Base-by-base conservation (phyloP, 139 green algal species). In the Coccomyxa sp. region DNA sequence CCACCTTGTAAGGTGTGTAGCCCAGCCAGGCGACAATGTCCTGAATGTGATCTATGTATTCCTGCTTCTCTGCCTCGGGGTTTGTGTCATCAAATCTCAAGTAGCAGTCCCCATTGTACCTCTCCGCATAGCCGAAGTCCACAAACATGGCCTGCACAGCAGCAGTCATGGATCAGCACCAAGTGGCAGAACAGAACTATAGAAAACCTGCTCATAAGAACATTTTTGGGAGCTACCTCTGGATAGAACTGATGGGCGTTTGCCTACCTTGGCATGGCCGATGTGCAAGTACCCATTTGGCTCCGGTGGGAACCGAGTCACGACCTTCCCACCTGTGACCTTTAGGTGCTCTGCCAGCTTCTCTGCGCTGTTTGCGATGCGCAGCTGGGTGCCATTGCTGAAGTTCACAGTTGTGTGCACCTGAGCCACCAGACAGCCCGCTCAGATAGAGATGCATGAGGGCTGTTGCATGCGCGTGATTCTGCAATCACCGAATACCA, bases 41-140 rank as follows among this genome's bases (percentile, higher is more conserved):
- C 89, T 98, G 89, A 82, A 99, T 99, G 88, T 98, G 95, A 63
- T 97, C 91, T 79, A 99, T 99, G 91, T 98, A 99, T 90, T 99
- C 97, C 87, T 94, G 88, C 90, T 99, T 99, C 90, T 99, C 97
- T 13, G 97, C 96, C 83, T 97, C 93, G 0, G 97, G 97, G 92
- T 99, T 99, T 79, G 97, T 99, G 91, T 99, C 95, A 82, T 99
- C 97, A 86, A 93, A 99, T 63, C 97, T 90, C 81, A 99, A 90
- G 89, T 95, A 96, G 93, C 97, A 99, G 32, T 88, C 58, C 38
- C 96, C 96, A 67, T 85, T 92, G 77, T 94, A 91, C 82, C 96
- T 88, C 80, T 84, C 87, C 9, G 97, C 96, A 88, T 98, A 93
- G 63, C 96, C 97, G 94, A 99, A 99, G 90, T 98, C 94, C 10